Conservation (phyloP, 208 protist species). For the Naegleria fowleri region DNA sequence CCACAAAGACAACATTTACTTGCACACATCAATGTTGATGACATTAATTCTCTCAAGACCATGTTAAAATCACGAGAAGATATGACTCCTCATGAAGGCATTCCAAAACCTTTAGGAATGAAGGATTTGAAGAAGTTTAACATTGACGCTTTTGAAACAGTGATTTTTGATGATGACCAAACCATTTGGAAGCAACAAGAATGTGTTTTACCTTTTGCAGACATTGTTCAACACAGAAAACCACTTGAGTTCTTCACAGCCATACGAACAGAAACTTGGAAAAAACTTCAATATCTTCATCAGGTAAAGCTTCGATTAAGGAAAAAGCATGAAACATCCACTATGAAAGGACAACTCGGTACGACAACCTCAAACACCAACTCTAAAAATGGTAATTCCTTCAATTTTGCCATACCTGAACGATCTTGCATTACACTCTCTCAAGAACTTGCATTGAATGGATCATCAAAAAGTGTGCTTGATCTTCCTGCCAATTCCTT, state of each 20-base stretch:
- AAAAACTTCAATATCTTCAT: not conserved
- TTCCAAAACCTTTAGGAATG: not conserved
- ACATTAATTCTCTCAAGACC: not conserved
- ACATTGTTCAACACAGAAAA: not conserved
- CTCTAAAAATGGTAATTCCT: not conserved
- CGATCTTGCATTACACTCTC: not conserved
- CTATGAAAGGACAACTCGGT: not conserved
- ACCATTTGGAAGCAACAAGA: constrained; percentile 7
- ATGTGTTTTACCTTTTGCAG: not conserved
- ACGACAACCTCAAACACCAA: too few species aligned
- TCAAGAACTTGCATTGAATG: not conserved
- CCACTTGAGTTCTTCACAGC: not conserved
- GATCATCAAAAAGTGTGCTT: too few species aligned
- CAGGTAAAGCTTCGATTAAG: not conserved
- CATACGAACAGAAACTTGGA: not conserved
- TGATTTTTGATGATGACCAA: constrained; percentile 21
- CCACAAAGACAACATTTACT: constrained; percentile 20
- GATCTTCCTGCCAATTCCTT: too few species aligned
- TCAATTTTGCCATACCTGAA: not conserved
- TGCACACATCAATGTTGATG: not conserved
- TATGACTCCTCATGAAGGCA: not conserved
- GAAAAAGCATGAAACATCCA: not conserved
- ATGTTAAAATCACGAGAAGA: constrained; percentile 17
- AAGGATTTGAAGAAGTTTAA: constrained; percentile 17
- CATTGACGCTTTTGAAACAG: not conserved